These are phyloP conservation scores for Zarea fungicola DNA, from an alignment of 2,329 filamentous ascomycete genomes.

Conservation along the genomic window DNA sequence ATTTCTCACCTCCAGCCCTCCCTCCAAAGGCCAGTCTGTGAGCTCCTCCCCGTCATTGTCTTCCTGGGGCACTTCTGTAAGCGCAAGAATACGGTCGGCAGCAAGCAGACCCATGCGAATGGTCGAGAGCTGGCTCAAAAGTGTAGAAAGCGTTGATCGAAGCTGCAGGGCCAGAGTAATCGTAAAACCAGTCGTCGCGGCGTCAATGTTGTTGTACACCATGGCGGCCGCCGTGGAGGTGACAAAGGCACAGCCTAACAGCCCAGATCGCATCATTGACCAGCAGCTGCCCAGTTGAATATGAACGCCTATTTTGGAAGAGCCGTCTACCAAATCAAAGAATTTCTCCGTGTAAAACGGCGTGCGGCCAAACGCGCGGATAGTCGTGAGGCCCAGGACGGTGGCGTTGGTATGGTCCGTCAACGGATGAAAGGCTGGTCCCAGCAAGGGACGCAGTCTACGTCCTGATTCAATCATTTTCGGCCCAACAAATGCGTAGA, in stretches of 20 bases:
- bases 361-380: conserved; percentile 10
- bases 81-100: background rate
- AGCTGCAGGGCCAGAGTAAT: conserved; percentile 9
- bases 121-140: background rate
- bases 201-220: background rate
- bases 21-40: conserved; percentile 1
- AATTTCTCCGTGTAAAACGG: conserved; percentile 1
- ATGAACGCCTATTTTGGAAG: background rate
- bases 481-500: background rate
- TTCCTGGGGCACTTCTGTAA: conserved; percentile 4
- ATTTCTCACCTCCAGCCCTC: background rate
- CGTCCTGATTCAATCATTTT: background rate
- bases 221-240: background rate
- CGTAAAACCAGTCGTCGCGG: conserved; percentile 3
- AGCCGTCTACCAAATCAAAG: background rate
- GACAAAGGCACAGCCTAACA: conserved; percentile 5
- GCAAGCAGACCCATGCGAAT: background rate
- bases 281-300: background rate
- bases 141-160: background rate
- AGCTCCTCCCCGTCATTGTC: background rate
- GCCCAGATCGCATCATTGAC: background rate
- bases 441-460: background rate
- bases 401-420: background rate
- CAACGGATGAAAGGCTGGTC: background rate
- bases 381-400: background rate